phyloP scores from a whole-genome alignment of 2,329 filamentous ascomycete species.

The Pseudogymnoascus destructans region DNA sequence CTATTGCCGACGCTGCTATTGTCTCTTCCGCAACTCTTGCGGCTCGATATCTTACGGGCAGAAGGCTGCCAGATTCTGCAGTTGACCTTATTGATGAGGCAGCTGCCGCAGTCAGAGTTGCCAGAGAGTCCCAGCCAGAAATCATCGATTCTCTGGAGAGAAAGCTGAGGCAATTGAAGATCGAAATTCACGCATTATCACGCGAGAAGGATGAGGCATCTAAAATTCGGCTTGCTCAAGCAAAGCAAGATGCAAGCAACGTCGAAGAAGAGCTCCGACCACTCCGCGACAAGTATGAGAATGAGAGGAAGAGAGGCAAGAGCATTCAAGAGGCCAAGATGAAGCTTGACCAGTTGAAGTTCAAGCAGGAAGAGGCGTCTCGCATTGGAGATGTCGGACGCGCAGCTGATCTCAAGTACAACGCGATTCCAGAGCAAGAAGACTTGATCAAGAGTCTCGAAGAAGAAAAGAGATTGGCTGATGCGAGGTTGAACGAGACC shows the following conservation, averaged over 20 bases:
- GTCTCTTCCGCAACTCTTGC: conserved; percentile 85
- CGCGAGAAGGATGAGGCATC: conserved; percentile 93
- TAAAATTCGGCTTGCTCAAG: conserved; percentile 65
- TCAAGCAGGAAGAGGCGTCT: conserved; percentile 88
- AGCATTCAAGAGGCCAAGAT: conserved; percentile 90
- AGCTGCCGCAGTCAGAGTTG: conserved; percentile 88
- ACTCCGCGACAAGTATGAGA: conserved; percentile 88
- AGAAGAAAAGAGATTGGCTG: conserved; percentile 62
- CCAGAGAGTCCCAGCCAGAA: conserved; percentile 91
- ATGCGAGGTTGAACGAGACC: conserved; percentile 49
- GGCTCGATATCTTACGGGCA: conserved; percentile 80
- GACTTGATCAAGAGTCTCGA: conserved; percentile 69
- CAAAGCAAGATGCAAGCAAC: conserved; percentile 83
- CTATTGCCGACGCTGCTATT: conserved; percentile 85
- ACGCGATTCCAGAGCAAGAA: conserved; percentile 89
- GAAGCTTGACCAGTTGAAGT: conserved; percentile 82
- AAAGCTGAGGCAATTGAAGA: conserved; percentile 78
- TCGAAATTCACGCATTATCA: conserved; percentile 89
- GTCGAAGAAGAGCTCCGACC: conserved; percentile 87
- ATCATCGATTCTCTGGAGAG: conserved; percentile 90
- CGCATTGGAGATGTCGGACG: conserved; percentile 72
- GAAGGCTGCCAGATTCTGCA: conserved; percentile 87
- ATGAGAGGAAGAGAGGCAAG: conserved; percentile 79
- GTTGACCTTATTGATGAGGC: conserved; percentile 96
- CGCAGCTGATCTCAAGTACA: conserved; percentile 91